Evolutionary conservation across 208 protist species (phyloP).

Genomic region (Acanthamoeba royreba): DNA sequence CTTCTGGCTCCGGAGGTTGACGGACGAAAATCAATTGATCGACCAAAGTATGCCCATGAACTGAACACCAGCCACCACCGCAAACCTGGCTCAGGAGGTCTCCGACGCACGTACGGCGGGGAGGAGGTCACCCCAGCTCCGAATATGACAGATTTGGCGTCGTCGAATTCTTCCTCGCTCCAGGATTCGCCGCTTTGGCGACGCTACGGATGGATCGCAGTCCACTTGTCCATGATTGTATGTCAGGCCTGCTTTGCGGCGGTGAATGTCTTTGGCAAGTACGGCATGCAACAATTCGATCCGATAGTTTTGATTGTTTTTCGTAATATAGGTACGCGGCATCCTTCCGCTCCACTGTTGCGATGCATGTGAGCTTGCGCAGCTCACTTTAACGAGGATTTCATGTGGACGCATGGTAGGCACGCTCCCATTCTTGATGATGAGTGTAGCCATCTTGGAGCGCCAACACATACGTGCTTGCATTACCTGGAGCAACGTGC

Average conservation of each 20-base stretch:
- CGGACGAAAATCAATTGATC: too few species aligned
- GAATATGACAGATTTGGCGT: background rate
- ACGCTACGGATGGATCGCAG: background rate
- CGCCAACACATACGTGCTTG: background rate
- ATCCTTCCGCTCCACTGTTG: background rate
- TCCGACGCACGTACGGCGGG: too few species aligned
- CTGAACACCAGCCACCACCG: too few species aligned
- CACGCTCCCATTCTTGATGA: background rate
- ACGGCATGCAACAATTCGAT: background rate
- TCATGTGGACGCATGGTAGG: too few species aligned
- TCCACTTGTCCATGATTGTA: background rate
- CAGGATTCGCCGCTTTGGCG: background rate
- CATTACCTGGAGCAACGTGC: background rate
- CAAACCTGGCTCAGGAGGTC: too few species aligned
- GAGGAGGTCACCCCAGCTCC: background rate
- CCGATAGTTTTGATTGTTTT: background rate
- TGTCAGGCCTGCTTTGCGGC: background rate
- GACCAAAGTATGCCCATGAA: too few species aligned
- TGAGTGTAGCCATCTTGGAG: background rate
- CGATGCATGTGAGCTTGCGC: background rate
- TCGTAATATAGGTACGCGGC: background rate
- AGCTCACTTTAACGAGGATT: background rate
- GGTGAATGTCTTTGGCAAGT: background rate
- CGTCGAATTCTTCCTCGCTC: background rate
- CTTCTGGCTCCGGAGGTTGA: too few species aligned